Evolutionary conservation across 208 protist genomes (phyloP).

Genomic region (Wallacemonas sp.): DNA sequence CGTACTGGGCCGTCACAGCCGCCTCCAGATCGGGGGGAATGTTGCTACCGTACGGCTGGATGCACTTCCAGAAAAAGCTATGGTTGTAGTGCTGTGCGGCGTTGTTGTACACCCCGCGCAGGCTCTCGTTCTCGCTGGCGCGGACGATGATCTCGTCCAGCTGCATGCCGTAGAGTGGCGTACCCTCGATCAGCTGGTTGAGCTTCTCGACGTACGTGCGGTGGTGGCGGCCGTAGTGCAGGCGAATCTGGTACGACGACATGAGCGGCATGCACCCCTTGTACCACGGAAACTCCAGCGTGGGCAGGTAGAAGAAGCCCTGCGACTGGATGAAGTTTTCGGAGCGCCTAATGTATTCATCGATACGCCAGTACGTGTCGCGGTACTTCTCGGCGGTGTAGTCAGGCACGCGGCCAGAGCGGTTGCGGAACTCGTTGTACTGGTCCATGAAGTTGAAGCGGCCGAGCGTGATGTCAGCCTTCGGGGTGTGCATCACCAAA

Average conservation of each 20-base stretch:
- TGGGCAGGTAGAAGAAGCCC: conserved; percentile 91
- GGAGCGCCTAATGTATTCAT: conserved; percentile 86
- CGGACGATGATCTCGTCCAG: conserved; percentile 86
- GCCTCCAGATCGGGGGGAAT: conserved; percentile 82
- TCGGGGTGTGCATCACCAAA: conserved; percentile 78
- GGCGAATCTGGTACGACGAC: conserved; percentile 87
- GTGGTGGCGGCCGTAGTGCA: conserved; percentile 92
- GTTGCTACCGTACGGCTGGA: conserved; percentile 89
- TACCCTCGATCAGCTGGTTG: conserved; percentile 90
- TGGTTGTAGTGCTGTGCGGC: conserved; percentile 94
- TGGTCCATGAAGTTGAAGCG: conserved; percentile 83
- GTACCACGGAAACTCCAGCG: conserved; percentile 90
- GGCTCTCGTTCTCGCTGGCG: conserved; percentile 42
- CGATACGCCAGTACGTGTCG: conserved; percentile 86
- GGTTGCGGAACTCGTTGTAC: conserved; percentile 88
- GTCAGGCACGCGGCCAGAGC: conserved; percentile 78
- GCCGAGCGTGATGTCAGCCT: conserved; percentile 72
- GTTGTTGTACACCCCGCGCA: conserved; percentile 86
- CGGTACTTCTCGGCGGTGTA: conserved; percentile 84
- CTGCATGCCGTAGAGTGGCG: conserved; percentile 69
- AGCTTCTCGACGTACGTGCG: conserved; percentile 90
- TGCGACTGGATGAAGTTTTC: conserved; percentile 78
- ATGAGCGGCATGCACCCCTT: conserved; percentile 87
- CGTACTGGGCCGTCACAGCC: conserved; percentile 81
- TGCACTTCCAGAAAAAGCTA: conserved; percentile 92